phyloP scores from a whole-genome alignment of 148 eudicot species.

The Diospyros kaki region DNA sequence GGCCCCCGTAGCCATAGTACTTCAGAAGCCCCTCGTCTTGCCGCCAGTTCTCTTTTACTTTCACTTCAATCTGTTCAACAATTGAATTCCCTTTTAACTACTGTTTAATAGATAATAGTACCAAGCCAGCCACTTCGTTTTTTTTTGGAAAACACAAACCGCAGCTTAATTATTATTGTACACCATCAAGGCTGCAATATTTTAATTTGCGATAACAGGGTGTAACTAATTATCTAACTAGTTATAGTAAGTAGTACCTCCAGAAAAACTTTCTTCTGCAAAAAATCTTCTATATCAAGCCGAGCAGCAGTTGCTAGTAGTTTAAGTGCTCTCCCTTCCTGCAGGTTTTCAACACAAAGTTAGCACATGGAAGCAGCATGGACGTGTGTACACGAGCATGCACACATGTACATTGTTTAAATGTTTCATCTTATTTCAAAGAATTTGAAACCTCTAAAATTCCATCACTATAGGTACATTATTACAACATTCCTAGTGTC shows the following conservation, averaged over 20 bases:
- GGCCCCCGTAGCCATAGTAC: constrained; percentile 80
- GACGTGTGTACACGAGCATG: background rate
- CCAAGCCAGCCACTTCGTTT: background rate
- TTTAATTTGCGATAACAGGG: background rate
- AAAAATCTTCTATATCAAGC: constrained; percentile 95
- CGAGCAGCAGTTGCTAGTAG: constrained; percentile 95
- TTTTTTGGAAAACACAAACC: background rate
- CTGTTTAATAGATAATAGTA: background rate
- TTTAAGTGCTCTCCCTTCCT: constrained; percentile 96
- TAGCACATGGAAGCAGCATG: background rate
- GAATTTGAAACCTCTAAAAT: background rate
- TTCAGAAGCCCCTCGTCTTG: constrained; percentile 88
- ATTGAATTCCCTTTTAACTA: background rate
- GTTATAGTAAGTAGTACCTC: constrained; percentile 46
- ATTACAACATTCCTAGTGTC: too few relatives aligned
- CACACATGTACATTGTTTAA: background rate
- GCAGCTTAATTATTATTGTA: background rate
- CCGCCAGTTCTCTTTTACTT: constrained; percentile 93
- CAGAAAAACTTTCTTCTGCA: constrained; percentile 92
- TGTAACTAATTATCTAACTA: background rate
- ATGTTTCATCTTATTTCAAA: background rate
- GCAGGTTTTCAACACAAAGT: constrained; percentile 14
- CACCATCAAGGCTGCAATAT: background rate
- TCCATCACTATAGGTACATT: background rate
- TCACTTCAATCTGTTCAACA: constrained; percentile 72